Evolutionary conservation across 1,139 yeast genomes (phyloP).

Genomic region (Blastobotrys aristatus): DNA sequence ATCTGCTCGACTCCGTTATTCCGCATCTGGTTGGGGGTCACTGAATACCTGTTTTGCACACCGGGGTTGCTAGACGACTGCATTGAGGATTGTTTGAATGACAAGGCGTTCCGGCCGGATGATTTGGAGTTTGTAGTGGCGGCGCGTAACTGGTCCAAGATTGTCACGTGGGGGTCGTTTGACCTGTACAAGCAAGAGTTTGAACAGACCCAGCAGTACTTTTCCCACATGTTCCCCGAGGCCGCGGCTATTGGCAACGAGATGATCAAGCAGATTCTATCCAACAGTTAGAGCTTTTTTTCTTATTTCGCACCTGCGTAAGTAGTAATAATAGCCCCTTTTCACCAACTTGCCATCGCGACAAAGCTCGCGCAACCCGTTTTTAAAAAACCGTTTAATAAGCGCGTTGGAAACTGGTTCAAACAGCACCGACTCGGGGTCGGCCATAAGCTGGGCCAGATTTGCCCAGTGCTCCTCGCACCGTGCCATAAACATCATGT

Average conservation of each 20-base stretch:
- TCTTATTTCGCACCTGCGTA: neutral
- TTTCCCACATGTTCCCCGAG: constrained; percentile 80
- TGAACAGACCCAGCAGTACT: constrained; percentile 73
- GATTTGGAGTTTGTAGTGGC: constrained; percentile 59
- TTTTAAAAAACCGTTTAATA: neutral
- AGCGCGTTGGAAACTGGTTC: neutral
- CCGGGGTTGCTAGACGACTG: constrained; percentile 78
- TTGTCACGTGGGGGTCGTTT: constrained; percentile 73
- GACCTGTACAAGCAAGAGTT: constrained; percentile 66
- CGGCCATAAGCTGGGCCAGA: neutral
- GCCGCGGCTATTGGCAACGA: constrained; percentile 92
- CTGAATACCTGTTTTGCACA: constrained; percentile 84
- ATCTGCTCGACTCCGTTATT: constrained; percentile 93
- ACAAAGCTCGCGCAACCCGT: neutral
- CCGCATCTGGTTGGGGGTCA: constrained; percentile 87
- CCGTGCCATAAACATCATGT: neutral
- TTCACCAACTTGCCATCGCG: neutral
- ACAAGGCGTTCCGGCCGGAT: constrained; percentile 71
- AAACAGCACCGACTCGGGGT: constrained; percentile 2
- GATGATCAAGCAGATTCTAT: constrained; percentile 81
- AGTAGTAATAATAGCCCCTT: neutral
- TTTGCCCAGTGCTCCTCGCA: too few relatives aligned
- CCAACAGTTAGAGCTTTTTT: constrained; percentile 7
- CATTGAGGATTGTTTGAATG: constrained; percentile 62
- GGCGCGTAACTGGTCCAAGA: constrained; percentile 63